Evolutionary conservation across 768 basidiomycete genomes (phyloP).

Genomic region (Pulveroboletus sp.): DNA sequence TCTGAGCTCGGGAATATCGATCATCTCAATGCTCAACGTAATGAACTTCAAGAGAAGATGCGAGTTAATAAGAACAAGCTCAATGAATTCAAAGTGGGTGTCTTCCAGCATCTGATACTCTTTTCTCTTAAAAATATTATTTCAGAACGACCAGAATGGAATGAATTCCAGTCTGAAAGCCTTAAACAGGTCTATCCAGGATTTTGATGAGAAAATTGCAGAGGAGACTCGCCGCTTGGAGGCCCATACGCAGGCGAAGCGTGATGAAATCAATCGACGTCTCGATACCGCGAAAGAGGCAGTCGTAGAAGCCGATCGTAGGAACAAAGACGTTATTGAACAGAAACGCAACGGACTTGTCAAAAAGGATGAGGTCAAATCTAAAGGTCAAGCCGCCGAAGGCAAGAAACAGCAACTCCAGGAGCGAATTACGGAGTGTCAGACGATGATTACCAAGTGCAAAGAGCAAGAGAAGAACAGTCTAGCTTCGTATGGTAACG

Average conservation of each 20-base stretch:
- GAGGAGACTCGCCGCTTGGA: slow-evolving; percentile 54
- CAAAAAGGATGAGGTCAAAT: slow-evolving; percentile 31
- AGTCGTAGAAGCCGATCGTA: slow-evolving; percentile 38
- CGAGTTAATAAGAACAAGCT: slow-evolving; percentile 45
- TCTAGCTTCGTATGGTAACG: slow-evolving; percentile 58
- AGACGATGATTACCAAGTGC: slow-evolving; percentile 49
- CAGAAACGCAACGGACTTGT: slow-evolving; percentile 33
- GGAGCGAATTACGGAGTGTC: slow-evolving; percentile 42
- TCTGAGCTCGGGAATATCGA: slow-evolving; percentile 45
- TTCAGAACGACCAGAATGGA: slow-evolving; percentile 48
- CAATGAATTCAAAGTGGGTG: slow-evolving; percentile 42
- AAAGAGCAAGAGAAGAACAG: slow-evolving; percentile 53
- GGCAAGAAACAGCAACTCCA: slow-evolving; percentile 31
- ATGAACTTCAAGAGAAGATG: slow-evolving; percentile 39
- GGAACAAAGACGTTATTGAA: slow-evolving; percentile 26
- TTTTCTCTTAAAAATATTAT: slow-evolving; percentile 5
- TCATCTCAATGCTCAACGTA: slow-evolving; percentile 39
- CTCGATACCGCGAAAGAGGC: slow-evolving; percentile 45
- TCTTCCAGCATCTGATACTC: not conserved
- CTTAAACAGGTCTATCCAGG: slow-evolving; percentile 32
- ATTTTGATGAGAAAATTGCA: slow-evolving; percentile 45
- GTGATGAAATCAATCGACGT: slow-evolving; percentile 52
- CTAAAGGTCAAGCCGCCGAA: slow-evolving; percentile 38
- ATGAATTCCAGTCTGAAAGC: slow-evolving; percentile 44
- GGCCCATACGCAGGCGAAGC: slow-evolving; percentile 57